Conservation (phyloP, 176 grass and related monocot genomes). For the Carex littledalei region DNA sequence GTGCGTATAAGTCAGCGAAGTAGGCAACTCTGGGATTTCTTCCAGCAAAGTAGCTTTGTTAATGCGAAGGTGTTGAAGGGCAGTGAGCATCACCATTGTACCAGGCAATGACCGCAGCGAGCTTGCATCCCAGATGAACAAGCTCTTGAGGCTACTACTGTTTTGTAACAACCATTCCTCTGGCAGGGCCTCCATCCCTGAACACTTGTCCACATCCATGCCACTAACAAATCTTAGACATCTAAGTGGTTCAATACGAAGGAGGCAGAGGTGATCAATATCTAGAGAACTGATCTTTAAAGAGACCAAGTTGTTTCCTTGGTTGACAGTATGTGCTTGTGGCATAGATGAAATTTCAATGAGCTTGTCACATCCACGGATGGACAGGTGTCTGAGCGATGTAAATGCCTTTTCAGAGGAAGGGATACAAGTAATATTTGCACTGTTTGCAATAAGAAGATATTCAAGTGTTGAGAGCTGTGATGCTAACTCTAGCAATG, state of each 20-base stretch:
- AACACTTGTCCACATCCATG: neutral
- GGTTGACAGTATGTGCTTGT: neutral
- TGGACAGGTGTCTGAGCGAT: neutral
- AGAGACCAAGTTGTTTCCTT: neutral
- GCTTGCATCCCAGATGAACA: neutral
- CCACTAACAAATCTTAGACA: constrained; percentile 20
- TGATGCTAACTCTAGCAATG: no score
- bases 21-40: constrained; percentile 25
- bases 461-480: accelerated
- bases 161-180: constrained; percentile 42
- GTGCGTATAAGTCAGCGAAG: neutral
- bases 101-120: constrained; percentile 23
- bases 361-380: no score
- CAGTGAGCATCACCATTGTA: neutral
- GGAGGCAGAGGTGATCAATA: constrained; percentile 23
- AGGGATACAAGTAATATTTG: no score
- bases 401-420: no score
- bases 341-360: neutral
- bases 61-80: neutral
- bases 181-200: constrained; percentile 16
- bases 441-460: no score
- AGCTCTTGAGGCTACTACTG: neutral
- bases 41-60: neutral
- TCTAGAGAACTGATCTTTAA: neutral
- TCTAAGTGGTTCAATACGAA: constrained; percentile 24